Conservation (phyloP, 371 early-diverging fungal genomes). For the Mucor sp. region DNA sequence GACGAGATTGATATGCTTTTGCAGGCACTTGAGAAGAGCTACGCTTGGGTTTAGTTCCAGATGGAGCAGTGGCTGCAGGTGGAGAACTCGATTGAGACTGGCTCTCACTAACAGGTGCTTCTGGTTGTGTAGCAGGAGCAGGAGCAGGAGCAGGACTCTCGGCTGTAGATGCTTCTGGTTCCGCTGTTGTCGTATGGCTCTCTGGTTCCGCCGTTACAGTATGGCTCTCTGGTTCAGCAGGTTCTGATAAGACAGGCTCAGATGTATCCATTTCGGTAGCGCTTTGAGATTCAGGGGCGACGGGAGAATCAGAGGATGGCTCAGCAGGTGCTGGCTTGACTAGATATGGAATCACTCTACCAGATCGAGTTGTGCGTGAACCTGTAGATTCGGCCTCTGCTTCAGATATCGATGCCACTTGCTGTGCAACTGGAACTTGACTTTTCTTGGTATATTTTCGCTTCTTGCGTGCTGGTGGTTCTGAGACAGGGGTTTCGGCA, state of each 20-base stretch:
- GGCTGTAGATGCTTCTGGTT: neutral
- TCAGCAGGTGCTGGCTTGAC: neutral
- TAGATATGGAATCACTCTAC: neutral
- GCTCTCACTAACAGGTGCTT: too few relatives aligned
- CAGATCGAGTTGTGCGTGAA: neutral
- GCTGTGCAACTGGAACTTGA: neutral
- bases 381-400: neutral
- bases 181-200: neutral
- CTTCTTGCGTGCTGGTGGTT: neutral
- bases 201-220: neutral
- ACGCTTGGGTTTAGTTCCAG: neutral
- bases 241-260: neutral
- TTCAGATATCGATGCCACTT: neutral
- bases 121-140: too few relatives aligned
- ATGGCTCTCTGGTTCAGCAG: neutral
- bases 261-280: neutral
- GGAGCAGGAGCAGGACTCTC: too few relatives aligned
- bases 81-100: neutral
- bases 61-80: neutral
- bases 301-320: neutral
- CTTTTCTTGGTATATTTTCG: neutral
- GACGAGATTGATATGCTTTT: neutral
- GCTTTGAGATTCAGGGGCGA: neutral
- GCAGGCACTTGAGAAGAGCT: neutral
- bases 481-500: neutral